Percentiles rank a stretch among this genome's conserved stretches.
These are phyloP conservation scores for Carallia pectinifolia DNA, from an alignment of 345 rosid genomes.

Conservation along the genomic window DNA sequence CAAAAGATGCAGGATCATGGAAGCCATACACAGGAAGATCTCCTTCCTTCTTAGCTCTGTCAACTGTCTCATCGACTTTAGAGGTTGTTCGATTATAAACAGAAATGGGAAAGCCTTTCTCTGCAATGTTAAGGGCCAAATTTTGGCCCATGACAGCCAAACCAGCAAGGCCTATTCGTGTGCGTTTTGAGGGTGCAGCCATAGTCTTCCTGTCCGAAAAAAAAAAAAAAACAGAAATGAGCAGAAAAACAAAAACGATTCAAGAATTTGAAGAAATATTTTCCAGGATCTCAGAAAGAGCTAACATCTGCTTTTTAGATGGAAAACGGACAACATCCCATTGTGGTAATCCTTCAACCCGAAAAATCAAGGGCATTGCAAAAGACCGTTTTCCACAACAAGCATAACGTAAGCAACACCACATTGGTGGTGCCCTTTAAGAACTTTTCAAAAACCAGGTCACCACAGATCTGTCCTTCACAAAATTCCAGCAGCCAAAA, in stretches of 20 bases:
- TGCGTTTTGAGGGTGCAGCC: constrained; percentile 52
- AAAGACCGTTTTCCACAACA: too few relatives aligned
- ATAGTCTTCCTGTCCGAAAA: constrained; percentile 39
- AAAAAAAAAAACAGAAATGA: constrained; percentile 14
- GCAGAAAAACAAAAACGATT: not conserved
- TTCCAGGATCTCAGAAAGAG: too few relatives aligned
- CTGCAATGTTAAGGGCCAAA: constrained; percentile 87
- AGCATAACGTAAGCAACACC: too few relatives aligned
- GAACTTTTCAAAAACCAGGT: too few relatives aligned
- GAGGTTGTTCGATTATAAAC: constrained; percentile 89
- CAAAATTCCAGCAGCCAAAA: too few relatives aligned
- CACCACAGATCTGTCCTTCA: too few relatives aligned
- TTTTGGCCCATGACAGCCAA: constrained; percentile 99
- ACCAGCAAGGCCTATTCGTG: constrained; percentile 93
- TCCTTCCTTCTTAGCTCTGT: constrained; percentile 84
- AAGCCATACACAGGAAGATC: constrained; percentile 74
- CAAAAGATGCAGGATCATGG: constrained; percentile 82
- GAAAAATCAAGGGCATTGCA: too few relatives aligned
- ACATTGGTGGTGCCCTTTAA: too few relatives aligned
- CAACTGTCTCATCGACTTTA: constrained; percentile 86
- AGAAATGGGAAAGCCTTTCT: constrained; percentile 95
- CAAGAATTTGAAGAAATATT: constrained; percentile 1
- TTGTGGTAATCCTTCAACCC: too few relatives aligned
- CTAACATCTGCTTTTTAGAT: too few relatives aligned
- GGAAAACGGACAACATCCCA: too few relatives aligned